Conservation (phyloP, 2,329 filamentous ascomycete species). For the Fusarium concolor region DNA sequence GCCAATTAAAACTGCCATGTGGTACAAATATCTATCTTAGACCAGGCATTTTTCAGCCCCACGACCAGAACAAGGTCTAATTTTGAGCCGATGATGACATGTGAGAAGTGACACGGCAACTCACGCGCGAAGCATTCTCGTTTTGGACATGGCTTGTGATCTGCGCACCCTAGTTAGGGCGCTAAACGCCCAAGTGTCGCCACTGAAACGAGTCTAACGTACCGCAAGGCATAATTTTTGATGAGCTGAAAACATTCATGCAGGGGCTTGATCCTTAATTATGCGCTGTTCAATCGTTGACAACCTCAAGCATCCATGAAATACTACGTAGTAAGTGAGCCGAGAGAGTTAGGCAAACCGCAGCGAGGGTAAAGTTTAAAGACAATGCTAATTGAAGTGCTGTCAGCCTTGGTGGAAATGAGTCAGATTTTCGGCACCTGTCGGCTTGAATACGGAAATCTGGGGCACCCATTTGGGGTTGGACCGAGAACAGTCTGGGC, state of each 20-base stretch:
- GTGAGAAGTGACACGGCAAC: neutral
- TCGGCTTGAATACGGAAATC: neutral
- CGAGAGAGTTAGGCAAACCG: too few relatives aligned
- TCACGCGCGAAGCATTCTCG: constrained; percentile 2
- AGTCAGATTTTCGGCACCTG: too few relatives aligned
- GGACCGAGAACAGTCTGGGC: neutral
- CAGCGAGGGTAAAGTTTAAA: too few relatives aligned
- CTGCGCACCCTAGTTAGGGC: neutral
- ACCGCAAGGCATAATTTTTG: neutral
- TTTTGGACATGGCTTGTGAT: neutral
- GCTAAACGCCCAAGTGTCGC: neutral
- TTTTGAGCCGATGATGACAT: too few relatives aligned
- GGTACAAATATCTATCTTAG: neutral
- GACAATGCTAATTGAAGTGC: neutral
- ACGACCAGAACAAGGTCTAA: neutral
- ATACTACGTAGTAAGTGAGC: neutral
- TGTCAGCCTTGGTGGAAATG: neutral
- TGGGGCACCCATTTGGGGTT: neutral
- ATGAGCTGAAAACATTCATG: constrained; percentile 1
- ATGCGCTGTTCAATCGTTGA: neutral
- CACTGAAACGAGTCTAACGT: constrained; percentile 4
- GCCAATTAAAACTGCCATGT: neutral
- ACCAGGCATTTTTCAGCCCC: neutral
- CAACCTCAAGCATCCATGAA: neutral
- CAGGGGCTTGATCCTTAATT: neutral